Evolutionary conservation across 208 protist genomes (phyloP).

Genomic region (Angomonas deanei): DNA sequence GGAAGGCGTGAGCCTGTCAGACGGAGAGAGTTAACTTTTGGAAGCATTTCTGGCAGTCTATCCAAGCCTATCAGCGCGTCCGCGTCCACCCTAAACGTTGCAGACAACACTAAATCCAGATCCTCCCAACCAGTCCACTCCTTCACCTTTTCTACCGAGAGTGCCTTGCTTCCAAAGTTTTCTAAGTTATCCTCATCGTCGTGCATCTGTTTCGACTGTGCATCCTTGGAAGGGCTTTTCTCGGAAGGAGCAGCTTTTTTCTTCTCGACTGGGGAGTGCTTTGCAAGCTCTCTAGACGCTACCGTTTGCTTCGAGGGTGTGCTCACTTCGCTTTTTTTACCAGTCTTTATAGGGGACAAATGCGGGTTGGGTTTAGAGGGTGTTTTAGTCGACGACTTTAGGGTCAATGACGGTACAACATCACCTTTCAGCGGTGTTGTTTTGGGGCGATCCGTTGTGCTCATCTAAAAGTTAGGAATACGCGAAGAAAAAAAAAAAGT

Average conservation of each 20-base stretch:
- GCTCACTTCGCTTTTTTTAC: background rate
- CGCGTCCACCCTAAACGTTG: conserved; percentile 66
- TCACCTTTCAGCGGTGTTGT: background rate
- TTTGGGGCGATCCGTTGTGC: no score
- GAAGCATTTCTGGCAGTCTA: conserved; percentile 41
- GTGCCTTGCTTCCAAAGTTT: background rate
- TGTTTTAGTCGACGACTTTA: background rate
- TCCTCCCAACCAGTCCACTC: conserved; percentile 78
- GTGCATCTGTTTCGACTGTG: background rate
- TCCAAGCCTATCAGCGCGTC: conserved; percentile 50
- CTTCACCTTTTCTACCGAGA: conserved; percentile 59
- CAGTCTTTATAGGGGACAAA: background rate
- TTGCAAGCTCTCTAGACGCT: background rate
- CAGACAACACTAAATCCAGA: conserved; percentile 47
- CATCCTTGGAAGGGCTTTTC: background rate
- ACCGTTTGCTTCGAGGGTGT: background rate
- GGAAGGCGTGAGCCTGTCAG: conserved; percentile 64
- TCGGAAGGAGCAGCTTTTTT: background rate
- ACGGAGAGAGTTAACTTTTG: conserved; percentile 50
- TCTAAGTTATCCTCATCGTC: background rate
- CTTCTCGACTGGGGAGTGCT: background rate
- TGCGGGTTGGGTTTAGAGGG: background rate
- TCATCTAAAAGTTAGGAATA: no score
- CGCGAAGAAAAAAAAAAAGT: no score
- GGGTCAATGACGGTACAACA: background rate